Conservation (phyloP, 495 filamentous ascomycete genomes). For the Penicillium salamii region DNA sequence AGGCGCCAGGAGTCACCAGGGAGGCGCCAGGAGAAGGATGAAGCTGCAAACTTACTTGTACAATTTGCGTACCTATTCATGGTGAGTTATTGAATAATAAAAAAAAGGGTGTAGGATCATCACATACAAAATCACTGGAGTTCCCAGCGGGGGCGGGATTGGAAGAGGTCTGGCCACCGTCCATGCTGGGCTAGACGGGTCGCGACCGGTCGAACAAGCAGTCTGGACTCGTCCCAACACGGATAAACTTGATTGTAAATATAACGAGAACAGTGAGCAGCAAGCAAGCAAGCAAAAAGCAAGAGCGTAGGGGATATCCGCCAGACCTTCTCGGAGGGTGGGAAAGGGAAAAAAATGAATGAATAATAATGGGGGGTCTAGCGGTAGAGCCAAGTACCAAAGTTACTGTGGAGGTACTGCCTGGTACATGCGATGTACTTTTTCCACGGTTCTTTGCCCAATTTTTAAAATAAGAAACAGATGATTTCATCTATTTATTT, state of each 20-base stretch:
- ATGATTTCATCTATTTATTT: not conserved
- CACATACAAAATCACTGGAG: conserved; percentile 78
- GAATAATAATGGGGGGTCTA: conserved; percentile 10
- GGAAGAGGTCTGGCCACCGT: conserved; percentile 50
- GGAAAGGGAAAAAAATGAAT: conserved; percentile 20
- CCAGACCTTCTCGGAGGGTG: conserved; percentile 7
- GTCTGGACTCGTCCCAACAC: conserved; percentile 20
- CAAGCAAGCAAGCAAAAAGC: conserved; percentile 17
- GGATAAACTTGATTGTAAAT: conserved; percentile 16
- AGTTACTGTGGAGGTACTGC: conserved; percentile 25
- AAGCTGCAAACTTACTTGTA: conserved; percentile 72
- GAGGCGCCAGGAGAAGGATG: not conserved
- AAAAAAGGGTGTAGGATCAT: conserved; percentile 7
- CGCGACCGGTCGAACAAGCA: conserved; percentile 48
- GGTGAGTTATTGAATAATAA: conserved; percentile 21
- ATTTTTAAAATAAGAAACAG: not conserved
- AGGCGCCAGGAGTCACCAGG: conserved; percentile 2
- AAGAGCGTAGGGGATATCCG: conserved; percentile 18
- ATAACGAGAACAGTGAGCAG: conserved; percentile 9
- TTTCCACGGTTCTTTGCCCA: not conserved
- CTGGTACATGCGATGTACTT: conserved; percentile 15
- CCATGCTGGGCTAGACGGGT: conserved; percentile 52
- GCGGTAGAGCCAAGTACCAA: conserved; percentile 28
- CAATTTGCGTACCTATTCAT: conserved; percentile 85
- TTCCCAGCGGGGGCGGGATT: conserved; percentile 57